These are phyloP conservation scores for Coprinopsis strossmayeri DNA, from an alignment of 768 basidiomycete species.

Conservation along the genomic window DNA sequence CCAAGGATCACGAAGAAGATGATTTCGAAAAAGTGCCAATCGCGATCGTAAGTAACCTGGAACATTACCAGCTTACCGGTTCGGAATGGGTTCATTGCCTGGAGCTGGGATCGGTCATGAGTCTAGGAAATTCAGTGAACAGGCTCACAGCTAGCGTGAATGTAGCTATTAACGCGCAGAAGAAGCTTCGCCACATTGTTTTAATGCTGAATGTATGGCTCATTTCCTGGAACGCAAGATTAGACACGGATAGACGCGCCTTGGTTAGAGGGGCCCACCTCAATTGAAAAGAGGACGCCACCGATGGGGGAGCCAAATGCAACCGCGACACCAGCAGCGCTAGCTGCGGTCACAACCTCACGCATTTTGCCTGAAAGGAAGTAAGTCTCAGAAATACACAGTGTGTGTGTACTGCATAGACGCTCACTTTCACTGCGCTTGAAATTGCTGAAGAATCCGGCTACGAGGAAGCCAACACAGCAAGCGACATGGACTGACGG, in stretches of 20 bases:
- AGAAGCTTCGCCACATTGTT: constrained; percentile 98
- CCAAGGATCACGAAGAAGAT: constrained; percentile 94
- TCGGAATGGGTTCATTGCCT: constrained; percentile 98
- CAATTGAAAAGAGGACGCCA: constrained; percentile 95
- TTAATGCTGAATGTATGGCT: constrained; percentile 94
- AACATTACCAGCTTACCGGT: constrained; percentile 98
- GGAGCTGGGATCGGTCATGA: constrained; percentile 3
- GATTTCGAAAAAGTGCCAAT: constrained; percentile 99
- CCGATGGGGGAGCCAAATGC: constrained; percentile 98
- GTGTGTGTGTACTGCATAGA: not conserved
- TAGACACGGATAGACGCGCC: not conserved
- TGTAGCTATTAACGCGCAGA: constrained; percentile 95
- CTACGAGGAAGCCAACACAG: constrained; percentile 88
- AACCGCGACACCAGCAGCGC: constrained; percentile 96
- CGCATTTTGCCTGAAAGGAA: constrained; percentile 64
- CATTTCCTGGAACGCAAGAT: constrained; percentile 73
- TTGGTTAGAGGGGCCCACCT: constrained; percentile 41
- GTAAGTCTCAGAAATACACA: constrained; percentile 11
- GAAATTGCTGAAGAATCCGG: constrained; percentile 75
- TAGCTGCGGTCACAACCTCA: constrained; percentile 91
- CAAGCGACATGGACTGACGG: constrained; percentile 98
- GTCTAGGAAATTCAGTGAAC: not conserved
- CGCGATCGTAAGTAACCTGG: constrained; percentile 94
- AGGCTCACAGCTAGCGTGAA: constrained; percentile 86
- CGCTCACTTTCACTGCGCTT: constrained; percentile 79